Base-by-base conservation (phyloP, 1,284 basidiomycete species). In the Ganoderma boninense region DNA sequence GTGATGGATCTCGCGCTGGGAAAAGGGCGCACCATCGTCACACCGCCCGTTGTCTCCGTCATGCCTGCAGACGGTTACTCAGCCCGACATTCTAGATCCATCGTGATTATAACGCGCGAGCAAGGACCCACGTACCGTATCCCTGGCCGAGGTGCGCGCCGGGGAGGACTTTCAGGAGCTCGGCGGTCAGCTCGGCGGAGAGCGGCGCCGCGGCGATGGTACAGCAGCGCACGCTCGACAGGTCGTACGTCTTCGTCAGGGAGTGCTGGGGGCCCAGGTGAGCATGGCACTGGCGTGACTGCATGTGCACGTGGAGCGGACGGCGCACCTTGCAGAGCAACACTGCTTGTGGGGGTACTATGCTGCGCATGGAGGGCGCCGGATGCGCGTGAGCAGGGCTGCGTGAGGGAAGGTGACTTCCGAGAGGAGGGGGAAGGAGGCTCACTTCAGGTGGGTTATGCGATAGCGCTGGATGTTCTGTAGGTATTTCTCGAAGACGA, bases 121-220 rank as follows among this genome's bases (percentile, higher is more conserved):
- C 29, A 32, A 32, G 29, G 2, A 32, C 4, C 29, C 29, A 35
- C 65, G 14, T 35, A 86, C 91, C 92, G 76, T 91, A 93, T 5
- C 86, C 90, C 78, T 93, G 92, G 3, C 89, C 90, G 64, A 93
- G 85, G 29, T 85, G 80, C 1, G 87, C 86, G n/a, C 87, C 80
- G 0, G 92, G 91, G 20, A 95, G 79, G 40, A 91, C 77, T 40
- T 84, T 80, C 59, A 86, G 80, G n/a, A 93, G 77, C 71, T 89
- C 84, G 42, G 83, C 73, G 64, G 86, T 89, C 26, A 93, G 82
- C 74, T 92, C 92, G n/a, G 86, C 82, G 1, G 92, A 90, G 2
- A 95, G 80, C 0, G 94, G 94, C 0, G 94, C 94, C 0, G 93
- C 94, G 13, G 92, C 91, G 38, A 84, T 83, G 80, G 94, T 85